Evolutionary conservation across 129 eudicot genomes (phyloP).

Genomic region (Tanacetum coccineum): DNA sequence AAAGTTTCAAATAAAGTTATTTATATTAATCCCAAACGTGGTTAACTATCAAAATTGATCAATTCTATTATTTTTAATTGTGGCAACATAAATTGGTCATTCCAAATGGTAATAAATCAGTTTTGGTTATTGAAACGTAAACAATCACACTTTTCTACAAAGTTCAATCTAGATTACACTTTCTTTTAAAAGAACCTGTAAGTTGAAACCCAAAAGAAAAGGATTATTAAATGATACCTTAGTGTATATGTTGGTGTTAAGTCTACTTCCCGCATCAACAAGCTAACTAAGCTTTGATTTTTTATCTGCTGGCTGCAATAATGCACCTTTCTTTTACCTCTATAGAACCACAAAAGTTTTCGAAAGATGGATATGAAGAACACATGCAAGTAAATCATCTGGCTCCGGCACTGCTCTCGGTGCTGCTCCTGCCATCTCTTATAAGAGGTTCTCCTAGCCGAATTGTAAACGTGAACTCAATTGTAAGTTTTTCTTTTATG

Average conservation of each 20-base stretch:
- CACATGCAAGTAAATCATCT: slow-evolving; percentile 99
- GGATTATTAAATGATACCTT: too few relatives aligned
- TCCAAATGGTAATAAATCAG: too few relatives aligned
- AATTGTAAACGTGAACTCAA: slow-evolving; percentile 81
- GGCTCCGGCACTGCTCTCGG: slow-evolving; percentile 88
- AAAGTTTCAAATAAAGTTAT: too few relatives aligned
- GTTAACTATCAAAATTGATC: too few relatives aligned
- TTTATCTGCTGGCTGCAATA: slow-evolving; percentile 16
- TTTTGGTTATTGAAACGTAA: slow-evolving; percentile 5
- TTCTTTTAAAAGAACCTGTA: too few relatives aligned
- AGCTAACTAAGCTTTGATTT: neutral
- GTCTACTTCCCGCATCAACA: too few relatives aligned
- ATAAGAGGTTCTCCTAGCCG: slow-evolving; percentile 97
- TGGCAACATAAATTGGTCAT: too few relatives aligned
- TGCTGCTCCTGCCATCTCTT: slow-evolving; percentile 86
- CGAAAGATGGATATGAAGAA: slow-evolving; percentile 84
- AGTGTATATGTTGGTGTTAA: too few relatives aligned
- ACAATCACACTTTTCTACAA: neutral
- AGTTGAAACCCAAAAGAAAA: too few relatives aligned
- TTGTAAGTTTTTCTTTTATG: slow-evolving; percentile 50
- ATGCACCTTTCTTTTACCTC: neutral
- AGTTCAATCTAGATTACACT: neutral
- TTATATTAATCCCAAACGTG: too few relatives aligned
- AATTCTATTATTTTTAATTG: too few relatives aligned
- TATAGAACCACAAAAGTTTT: slow-evolving; percentile 84